phyloP scores from a whole-genome alignment of 2,329 filamentous ascomycete genomes.

The Exutisphaerella laricina region DNA sequence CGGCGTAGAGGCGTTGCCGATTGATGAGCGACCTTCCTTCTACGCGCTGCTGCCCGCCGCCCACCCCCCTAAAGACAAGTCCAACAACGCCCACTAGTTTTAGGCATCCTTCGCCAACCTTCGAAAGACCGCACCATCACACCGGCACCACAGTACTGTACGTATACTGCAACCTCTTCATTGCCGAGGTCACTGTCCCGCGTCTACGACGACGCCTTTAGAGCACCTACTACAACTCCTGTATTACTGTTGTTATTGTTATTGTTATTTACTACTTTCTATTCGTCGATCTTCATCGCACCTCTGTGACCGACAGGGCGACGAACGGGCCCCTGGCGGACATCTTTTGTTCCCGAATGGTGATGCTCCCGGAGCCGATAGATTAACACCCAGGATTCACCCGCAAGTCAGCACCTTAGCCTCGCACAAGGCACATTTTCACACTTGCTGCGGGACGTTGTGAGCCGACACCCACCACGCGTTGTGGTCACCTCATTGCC shows the following conservation, averaged over 20 bases:
- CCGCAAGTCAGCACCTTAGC: conserved; percentile 21
- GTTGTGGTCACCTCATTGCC: conserved; percentile 18
- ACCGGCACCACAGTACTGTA: background rate
- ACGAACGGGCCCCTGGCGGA: conserved; percentile 12
- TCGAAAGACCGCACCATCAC: conserved; percentile 1
- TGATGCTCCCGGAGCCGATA: conserved; percentile 24
- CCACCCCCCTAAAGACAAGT: too few species aligned
- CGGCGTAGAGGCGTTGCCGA: too few species aligned
- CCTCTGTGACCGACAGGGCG: conserved; percentile 7
- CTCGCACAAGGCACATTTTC: conserved; percentile 23
- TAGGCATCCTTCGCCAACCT: conserved; percentile 7
- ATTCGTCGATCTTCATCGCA: conserved; percentile 21
- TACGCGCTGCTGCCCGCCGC: too few species aligned
- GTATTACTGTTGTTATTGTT: too few species aligned
- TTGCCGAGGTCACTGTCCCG: too few species aligned
- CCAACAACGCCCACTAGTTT: too few species aligned
- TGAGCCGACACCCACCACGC: conserved; percentile 20
- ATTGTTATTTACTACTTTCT: conserved; percentile 6
- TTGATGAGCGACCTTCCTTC: too few species aligned
- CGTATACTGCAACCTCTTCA: too few species aligned
- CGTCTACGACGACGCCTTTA: too few species aligned
- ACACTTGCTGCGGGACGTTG: conserved; percentile 15
- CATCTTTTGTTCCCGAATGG: conserved; percentile 18
- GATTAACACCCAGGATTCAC: conserved; percentile 29
- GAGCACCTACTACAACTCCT: too few species aligned